phyloP scores from a whole-genome alignment of 2,329 filamentous ascomycete genomes.

The Ascochyta viciae-villosae region DNA sequence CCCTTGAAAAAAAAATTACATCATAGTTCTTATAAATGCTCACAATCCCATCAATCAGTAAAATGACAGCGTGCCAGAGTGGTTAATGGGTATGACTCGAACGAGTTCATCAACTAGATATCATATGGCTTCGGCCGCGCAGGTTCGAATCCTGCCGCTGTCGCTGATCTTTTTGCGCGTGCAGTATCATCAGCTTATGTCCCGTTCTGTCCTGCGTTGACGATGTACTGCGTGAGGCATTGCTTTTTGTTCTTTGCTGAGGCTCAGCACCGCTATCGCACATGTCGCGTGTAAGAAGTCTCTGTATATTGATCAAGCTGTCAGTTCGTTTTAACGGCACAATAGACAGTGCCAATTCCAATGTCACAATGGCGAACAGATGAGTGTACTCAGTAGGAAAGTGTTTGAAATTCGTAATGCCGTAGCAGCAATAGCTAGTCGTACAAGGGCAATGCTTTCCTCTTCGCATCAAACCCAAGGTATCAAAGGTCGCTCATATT shows the following conservation, averaged over 20 bases:
- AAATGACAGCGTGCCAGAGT: slow-evolving; percentile 19
- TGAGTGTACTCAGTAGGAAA: not conserved
- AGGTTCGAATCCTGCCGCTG: slow-evolving; percentile 30
- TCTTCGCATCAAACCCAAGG: slow-evolving; percentile 5
- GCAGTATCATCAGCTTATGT: too few species aligned
- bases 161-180: slow-evolving; percentile 2
- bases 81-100: slow-evolving; percentile 39
- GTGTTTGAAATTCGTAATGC: slow-evolving; percentile 19
- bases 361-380: not conserved
- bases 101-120: slow-evolving; percentile 27
- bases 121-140: slow-evolving; percentile 39
- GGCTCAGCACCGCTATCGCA: too few species aligned
- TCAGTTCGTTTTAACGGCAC: too few species aligned
- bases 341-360: too few species aligned
- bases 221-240: too few species aligned
- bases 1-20: too few species aligned
- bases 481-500: slow-evolving; percentile 9
- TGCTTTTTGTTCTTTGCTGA: too few species aligned
- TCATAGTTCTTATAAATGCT: rapidly evolving
- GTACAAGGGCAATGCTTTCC: slow-evolving; percentile 9
- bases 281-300: too few species aligned
- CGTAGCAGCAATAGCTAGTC: slow-evolving; percentile 13
- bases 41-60: not conserved
- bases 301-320: too few species aligned
- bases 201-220: too few species aligned